These are phyloP conservation scores for Sclerotinia borealis DNA, from an alignment of 2,329 filamentous ascomycete genomes.

Conservation along the genomic window DNA sequence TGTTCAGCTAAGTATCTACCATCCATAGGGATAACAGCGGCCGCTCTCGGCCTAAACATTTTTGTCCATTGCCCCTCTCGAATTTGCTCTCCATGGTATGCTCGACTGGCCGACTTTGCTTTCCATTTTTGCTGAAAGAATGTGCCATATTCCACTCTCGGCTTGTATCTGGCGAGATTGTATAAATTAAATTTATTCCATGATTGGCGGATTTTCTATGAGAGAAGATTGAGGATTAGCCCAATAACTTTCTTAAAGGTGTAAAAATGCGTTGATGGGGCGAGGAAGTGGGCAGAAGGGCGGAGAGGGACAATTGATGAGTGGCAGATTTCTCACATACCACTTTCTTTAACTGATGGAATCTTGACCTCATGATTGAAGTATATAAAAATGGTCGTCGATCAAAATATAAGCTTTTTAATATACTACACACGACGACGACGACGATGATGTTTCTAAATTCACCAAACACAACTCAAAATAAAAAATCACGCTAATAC, in stretches of 20 bases:
- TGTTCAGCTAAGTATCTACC: slow-evolving; percentile 68
- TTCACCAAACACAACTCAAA: neutral
- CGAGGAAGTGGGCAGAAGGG: too few relatives aligned
- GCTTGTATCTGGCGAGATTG: slow-evolving; percentile 61
- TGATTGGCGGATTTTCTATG: slow-evolving; percentile 84
- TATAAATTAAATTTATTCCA: slow-evolving; percentile 98
- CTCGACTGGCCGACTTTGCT: slow-evolving; percentile 76
- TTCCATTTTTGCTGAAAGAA: slow-evolving; percentile 99
- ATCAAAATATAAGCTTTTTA: neutral
- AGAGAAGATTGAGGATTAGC: neutral
- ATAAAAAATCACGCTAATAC: slow-evolving; percentile 3
- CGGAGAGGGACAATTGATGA: neutral
- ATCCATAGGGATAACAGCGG: slow-evolving; percentile 81
- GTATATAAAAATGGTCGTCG: slow-evolving; percentile 1
- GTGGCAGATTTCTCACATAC: slow-evolving; percentile 4
- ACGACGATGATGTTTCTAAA: slow-evolving; percentile 4
- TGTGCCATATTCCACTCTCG: slow-evolving; percentile 48
- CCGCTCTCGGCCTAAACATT: slow-evolving; percentile 79
- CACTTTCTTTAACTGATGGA: slow-evolving; percentile 8
- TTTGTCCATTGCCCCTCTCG: slow-evolving; percentile 89
- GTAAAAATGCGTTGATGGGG: neutral
- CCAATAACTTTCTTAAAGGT: neutral
- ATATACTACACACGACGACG: too few relatives aligned
- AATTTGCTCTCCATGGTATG: slow-evolving; percentile 93
- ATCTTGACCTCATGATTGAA: slow-evolving; percentile 13